Base-by-base conservation (phyloP, 2,329 filamentous ascomycete genomes). In the Pseudocercospora eumusae region DNA sequence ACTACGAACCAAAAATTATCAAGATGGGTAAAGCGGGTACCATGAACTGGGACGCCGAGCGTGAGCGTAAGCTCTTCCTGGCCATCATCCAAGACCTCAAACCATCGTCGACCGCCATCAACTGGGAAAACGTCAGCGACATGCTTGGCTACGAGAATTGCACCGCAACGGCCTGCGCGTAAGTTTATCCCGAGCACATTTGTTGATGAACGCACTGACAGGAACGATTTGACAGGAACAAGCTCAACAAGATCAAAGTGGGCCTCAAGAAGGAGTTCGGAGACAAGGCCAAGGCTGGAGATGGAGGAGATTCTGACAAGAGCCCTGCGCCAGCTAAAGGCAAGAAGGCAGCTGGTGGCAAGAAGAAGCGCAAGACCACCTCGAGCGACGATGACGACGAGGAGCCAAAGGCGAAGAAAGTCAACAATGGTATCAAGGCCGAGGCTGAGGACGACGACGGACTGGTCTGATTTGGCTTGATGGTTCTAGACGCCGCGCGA, bases 241-340 rank as follows among this genome's bases (percentile, higher is more conserved):
- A 54, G 50, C 25, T 54, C 15, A 54, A 54, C 8, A 54, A 54
- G 50, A 54, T 54, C 50, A 54, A 53, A 21, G 15, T 11, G 1
- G 4, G 6, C 4, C 23, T 49, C 9, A 4, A 10, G 9, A 49
- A 49, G 9, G 45, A 49, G 21, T 50, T 50, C n/a, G 45, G 45
- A 3, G 45, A 50, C 8, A 50, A 25, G 18, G 23, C 45, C 6
- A n/a, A n/a, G n/a, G n/a, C n/a, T n/a, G n/a, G n/a, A n/a, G 45
- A 21, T 1, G 45, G 33, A 13, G 31, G 53, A n/a, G 54, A 33
- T 4, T 18, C 9, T 21, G n/a, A 33, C 11, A 33, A 33, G 31
- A 33, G 31, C 5, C 31, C 31, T 4, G 31, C 23, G 2, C 31
- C 31, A 15, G 31, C 23, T 1, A 55, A 31, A 11, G 52, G 4